These are phyloP conservation scores for Botrytis tulipae DNA, from an alignment of 2,329 filamentous ascomycete genomes.

Conservation along the genomic window DNA sequence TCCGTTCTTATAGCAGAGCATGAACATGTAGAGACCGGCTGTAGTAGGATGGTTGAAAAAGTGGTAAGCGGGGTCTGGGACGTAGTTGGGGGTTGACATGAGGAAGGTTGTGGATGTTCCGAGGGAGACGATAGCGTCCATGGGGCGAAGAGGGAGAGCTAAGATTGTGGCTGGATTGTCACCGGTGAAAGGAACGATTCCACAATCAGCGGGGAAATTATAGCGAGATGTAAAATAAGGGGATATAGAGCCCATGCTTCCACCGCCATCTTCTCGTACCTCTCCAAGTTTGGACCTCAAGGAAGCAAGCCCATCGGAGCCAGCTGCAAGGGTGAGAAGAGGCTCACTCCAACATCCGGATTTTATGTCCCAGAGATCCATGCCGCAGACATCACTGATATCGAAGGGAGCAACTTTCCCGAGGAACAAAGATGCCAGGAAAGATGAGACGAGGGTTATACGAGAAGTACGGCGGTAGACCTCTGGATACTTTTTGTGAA, in stretches of 20 bases:
- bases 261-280: constrained; percentile 77
- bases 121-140: constrained; percentile 91
- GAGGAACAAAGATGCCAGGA: constrained; percentile 86
- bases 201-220: constrained; percentile 72
- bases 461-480: constrained; percentile 78
- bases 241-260: constrained; percentile 71
- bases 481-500: constrained; percentile 74
- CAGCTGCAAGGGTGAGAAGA: constrained; percentile 71
- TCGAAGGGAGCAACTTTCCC: constrained; percentile 86
- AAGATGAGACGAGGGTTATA: constrained; percentile 93
- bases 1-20: constrained; percentile 99
- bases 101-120: constrained; percentile 96
- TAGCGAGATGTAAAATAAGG: constrained; percentile 77
- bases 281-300: constrained; percentile 77
- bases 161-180: constrained; percentile 97
- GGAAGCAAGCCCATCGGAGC: constrained; percentile 55
- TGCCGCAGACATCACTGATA: constrained; percentile 90
- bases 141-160: constrained; percentile 78
- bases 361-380: constrained; percentile 93
- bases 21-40: constrained; percentile 94
- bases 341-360: constrained; percentile 69
- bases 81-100: constrained; percentile 92
- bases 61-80: constrained; percentile 86
- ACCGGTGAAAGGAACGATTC: constrained; percentile 83
- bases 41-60: constrained; percentile 98